These are phyloP conservation scores for Potentilla sterilis DNA, from an alignment of 306 rosid genomes.

Conservation along the genomic window DNA sequence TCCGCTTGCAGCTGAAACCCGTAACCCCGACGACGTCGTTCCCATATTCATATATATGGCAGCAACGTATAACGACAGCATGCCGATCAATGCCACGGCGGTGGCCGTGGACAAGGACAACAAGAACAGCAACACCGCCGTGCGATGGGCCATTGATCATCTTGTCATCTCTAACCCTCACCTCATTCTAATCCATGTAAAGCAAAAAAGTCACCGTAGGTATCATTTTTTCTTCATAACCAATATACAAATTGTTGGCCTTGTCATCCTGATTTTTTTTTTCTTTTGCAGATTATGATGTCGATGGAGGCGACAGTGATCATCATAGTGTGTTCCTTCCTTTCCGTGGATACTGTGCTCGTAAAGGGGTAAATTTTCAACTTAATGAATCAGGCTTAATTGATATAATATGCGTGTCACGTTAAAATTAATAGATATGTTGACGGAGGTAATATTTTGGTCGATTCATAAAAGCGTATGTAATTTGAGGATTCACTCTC, in stretches of 20 bases:
- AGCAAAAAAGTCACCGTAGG: slow-evolving; percentile 68
- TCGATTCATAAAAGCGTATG: too few species aligned
- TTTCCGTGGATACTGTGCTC: slow-evolving; percentile 55
- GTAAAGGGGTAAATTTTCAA: slow-evolving; percentile 48
- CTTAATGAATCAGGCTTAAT: too few species aligned
- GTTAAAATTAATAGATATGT: too few species aligned
- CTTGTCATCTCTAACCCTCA: slow-evolving; percentile 42
- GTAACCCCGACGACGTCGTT: not conserved
- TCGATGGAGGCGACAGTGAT: slow-evolving; percentile 41
- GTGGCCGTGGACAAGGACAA: slow-evolving; percentile 85
- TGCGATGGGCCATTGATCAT: slow-evolving; percentile 82
- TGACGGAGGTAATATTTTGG: not conserved
- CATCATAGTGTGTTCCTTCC: slow-evolving; percentile 41
- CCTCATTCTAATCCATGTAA: slow-evolving; percentile 63
- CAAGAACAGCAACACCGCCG: slow-evolving; percentile 68
- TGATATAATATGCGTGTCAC: too few species aligned
- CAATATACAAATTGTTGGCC: not conserved
- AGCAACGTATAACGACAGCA: slow-evolving; percentile 25
- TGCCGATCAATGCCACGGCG: slow-evolving; percentile 43
- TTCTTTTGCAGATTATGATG: slow-evolving; percentile 42
- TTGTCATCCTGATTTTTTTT: not conserved
- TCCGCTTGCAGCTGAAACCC: not conserved
- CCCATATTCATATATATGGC: slow-evolving; percentile 33
- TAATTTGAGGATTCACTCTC: not conserved
- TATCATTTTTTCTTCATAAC: slow-evolving; percentile 27